Evolutionary conservation across 2,329 filamentous ascomycete species (phyloP), one percentile per base, ranked within the genome.

Genomic region (Exophiala sideris): DNA sequence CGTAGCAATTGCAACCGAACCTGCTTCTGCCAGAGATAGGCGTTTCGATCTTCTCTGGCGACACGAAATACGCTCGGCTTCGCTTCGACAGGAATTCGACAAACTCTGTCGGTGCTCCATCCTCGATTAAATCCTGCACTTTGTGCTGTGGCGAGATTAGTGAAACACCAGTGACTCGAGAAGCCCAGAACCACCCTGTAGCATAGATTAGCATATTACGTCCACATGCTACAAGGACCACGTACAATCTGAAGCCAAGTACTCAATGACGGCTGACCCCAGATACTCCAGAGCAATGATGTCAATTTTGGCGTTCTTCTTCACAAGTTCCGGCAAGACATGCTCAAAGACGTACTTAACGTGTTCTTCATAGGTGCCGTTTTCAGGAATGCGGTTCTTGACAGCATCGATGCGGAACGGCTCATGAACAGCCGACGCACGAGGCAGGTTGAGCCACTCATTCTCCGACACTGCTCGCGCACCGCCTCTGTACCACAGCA

Each of bases 281-380:
- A 84, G 84, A 50, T 87, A 83, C 1, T 86, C 84, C 12, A 94
- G 73, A 1, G 81, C 88, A 45, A 96, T 76, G 32, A 96, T 67
- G 65, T 91, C 84, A 16, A 95, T 65, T 41, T 76, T 78, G 0
- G 83, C 82, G 1, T 77, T 68, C 0, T 72, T 52, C 0, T 72
- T 65, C 0, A 81, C 71, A 5, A 84, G 57, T 0, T 47, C 32
- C 12, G 55, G 48, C 3, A 94, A 64, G 1, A 91, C 76, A 3
- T 80, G 66, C 21, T 85, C 75, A 58, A 96, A 87, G 1, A 94
- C 73, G 44, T 80, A 84, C 29, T 71, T 66, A 21, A 92, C 74
- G 66, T 96, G 91, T 49, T 82, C 76, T 29, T 70, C 66, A 12
- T 79, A 70, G 21, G 67, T 76, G 8, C 74, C 71, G 59, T 92